Percentiles rank a stretch among this genome's conserved stretches.
Conservation (phyloP, 108 stramenopile genomes). For the Aureococcus anophagefferens region DNA sequence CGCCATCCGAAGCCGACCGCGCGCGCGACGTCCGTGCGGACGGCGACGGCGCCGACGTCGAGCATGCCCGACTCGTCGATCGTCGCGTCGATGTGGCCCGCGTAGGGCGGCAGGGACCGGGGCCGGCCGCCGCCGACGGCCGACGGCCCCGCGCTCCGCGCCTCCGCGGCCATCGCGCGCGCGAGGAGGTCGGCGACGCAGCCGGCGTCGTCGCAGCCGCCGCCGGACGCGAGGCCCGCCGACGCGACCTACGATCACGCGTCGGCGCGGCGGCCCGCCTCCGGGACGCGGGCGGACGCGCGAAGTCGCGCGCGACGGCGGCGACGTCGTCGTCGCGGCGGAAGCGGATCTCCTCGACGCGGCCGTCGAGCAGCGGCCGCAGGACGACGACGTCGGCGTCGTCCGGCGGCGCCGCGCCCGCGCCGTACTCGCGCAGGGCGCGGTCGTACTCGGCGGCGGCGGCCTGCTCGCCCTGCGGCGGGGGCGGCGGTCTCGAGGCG, state of each 20-base stretch:
- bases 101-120: background rate
- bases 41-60: background rate
- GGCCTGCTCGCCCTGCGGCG: background rate
- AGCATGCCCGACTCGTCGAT: background rate
- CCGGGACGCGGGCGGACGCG: too few species aligned
- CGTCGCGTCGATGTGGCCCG: background rate
- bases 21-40: background rate
- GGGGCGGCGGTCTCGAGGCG: too few species aligned
- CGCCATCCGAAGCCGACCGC: background rate
- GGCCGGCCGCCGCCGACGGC: background rate
- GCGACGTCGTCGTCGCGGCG: too few species aligned
- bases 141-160: background rate
- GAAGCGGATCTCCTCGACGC: too few species aligned
- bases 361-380: background rate
- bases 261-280: too few species aligned
- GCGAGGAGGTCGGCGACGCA: background rate
- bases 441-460: too few species aligned
- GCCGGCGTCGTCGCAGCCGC: background rate
- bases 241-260: too few species aligned
- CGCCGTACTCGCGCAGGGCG: background rate
- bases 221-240: background rate
- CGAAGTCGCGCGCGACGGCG: too few species aligned
- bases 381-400: background rate
- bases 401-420: background rate
- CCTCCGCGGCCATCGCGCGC: background rate